A percentile compares a stretch with the other conserved stretches of the same genome.
Conservation (phyloP, 2,329 filamentous ascomycete species). For the Aspergillus floridensis region DNA sequence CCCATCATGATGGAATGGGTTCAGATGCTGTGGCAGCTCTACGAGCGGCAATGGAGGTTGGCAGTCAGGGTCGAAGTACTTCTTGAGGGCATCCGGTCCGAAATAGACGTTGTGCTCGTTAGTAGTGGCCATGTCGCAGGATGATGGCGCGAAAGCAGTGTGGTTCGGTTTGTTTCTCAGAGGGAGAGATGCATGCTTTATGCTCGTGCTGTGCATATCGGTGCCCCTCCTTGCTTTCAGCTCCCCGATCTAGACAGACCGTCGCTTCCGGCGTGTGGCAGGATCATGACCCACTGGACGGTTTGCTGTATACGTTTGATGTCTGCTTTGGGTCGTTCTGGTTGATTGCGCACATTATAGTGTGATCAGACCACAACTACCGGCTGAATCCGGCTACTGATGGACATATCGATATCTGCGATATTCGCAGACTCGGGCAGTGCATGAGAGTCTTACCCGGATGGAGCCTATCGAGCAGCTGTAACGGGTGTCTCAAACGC, state of each 20-base stretch:
- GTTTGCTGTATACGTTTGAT: neutral
- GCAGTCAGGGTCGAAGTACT: constrained; percentile 60
- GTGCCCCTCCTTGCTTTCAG: neutral
- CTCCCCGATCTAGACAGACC: neutral
- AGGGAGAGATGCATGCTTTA: too few relatives aligned
- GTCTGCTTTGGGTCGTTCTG: neutral
- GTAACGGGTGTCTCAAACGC: neutral
- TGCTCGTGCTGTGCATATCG: neutral
- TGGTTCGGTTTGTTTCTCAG: neutral
- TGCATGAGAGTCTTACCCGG: too few relatives aligned
- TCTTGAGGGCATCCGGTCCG: constrained; percentile 55
- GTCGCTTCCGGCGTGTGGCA: neutral
- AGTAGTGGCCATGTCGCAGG: constrained; percentile 22
- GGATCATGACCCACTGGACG: neutral
- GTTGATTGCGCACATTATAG: neutral
- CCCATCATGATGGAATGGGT: constrained; percentile 57
- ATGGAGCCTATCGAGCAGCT: neutral
- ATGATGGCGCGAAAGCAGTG: neutral
- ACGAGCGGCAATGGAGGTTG: constrained; percentile 60
- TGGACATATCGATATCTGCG: neutral
- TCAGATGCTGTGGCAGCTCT: constrained; percentile 57
- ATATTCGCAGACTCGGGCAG: too few relatives aligned
- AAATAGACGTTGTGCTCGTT: constrained; percentile 56
- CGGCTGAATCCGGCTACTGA: neutral
- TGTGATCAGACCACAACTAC: neutral